Evolutionary conservation across 164 flowering plant species (phyloP), one percentile per base, ranked within the genome.

Genomic region (Magnolia changhungtana): DNA sequence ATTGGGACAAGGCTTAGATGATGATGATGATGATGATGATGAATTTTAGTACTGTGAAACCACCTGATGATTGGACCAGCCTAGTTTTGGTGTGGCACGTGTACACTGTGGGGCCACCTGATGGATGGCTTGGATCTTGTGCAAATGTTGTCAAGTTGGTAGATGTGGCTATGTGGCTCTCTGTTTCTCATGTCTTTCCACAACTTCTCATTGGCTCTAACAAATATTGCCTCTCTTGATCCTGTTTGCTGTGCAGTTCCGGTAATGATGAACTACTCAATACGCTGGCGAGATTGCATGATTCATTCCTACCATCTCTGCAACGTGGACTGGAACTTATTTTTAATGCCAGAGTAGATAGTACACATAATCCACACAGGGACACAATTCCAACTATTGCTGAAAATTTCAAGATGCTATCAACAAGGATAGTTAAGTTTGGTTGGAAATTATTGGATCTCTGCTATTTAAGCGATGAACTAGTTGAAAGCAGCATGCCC

Each of bases 251-350:
- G 8, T 45, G 86, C 91, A 96, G 99, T 81, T 67, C 77, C 66
- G 98, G 95, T 49, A 91, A 83, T 82, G 98, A 89, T 79, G 99
- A 94, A 73, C 63, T 94, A 75, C 87, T 94, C n/a, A 69, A 69
- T 49, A 84, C 86, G 70, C 90, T 94, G 65, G 90, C 91, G 63
- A 88, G 83, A 65, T 74, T 94, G 83, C 98, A 96, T 81, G 97
- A 96, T 86, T 88, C 89, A 64, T 73, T 96, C 82, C 81, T 94
- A 63, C 98, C 98, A 70, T 88, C 92, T 67, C 76, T 96, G 63
- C 89, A 80, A 27, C 82, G 76, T 21, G 97, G 97, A 8, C 88
- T 96, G 55, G 84, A 65, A 73, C 81, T 78, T 63, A 80, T 85
- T 18, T 82, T 82, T 31, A 71, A 80, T n/a, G 75, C 85, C 9